These are phyloP conservation scores for Citrus sp. DNA, from an alignment of 345 rosid genomes.

Conservation along the genomic window DNA sequence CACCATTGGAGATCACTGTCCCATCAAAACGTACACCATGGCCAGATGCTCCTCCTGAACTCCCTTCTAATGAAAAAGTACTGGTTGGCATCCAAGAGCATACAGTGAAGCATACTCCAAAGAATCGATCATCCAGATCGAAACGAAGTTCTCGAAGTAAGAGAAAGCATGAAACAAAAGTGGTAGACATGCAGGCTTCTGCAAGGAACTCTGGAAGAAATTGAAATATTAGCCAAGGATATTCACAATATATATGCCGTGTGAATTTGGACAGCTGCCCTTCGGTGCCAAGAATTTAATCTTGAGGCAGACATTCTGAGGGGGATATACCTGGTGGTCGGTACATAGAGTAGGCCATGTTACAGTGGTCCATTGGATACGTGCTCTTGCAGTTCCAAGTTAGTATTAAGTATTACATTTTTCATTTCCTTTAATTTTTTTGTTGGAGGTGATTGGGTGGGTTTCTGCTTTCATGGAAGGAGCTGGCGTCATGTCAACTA, in stretches of 20 bases:
- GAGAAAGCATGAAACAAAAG: constrained; percentile 70
- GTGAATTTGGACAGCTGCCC: constrained; percentile 20
- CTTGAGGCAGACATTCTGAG: constrained; percentile 8
- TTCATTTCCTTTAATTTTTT: neutral
- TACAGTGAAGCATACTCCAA: constrained; percentile 46
- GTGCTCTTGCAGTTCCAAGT: constrained; percentile 16
- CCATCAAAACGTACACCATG: constrained; percentile 87
- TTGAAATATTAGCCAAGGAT: constrained; percentile 14
- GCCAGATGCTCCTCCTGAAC: constrained; percentile 95
- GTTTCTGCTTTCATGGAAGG: constrained; percentile 14
- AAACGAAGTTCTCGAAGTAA: constrained; percentile 61
- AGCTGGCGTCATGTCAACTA: constrained; percentile 3
- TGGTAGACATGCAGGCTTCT: constrained; percentile 40
- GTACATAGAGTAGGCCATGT: constrained; percentile 21
- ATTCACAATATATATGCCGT: constrained; percentile 4
- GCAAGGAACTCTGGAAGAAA: constrained; percentile 48
- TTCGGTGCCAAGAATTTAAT: constrained; percentile 7
- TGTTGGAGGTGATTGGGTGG: constrained; percentile 32
- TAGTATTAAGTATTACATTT: constrained; percentile 12
- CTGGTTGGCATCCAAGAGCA: constrained; percentile 38
- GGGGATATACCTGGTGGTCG: constrained; percentile 12
- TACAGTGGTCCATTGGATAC: constrained; percentile 18
- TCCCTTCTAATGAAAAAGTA: constrained; percentile 44
- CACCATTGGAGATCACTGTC: constrained; percentile 81
- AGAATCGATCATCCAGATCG: constrained; percentile 51